Evolutionary conservation across 192 early-diverging fungal species (phyloP).

Genomic region (Backusella mclennaniae): DNA sequence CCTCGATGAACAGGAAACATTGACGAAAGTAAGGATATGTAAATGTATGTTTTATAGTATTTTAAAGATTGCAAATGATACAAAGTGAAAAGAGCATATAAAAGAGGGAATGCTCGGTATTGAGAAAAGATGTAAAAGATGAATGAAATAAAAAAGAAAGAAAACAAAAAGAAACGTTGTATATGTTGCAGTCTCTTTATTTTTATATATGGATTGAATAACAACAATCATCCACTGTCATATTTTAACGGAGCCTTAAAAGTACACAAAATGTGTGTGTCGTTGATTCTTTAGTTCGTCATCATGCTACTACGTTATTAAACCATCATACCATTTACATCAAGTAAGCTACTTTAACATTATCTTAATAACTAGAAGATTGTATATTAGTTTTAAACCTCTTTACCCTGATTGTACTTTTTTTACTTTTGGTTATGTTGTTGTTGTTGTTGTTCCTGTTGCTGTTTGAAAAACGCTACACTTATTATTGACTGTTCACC

Average conservation of each 20-base stretch:
- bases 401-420: background rate
- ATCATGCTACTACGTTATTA: background rate
- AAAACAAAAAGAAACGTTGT: background rate
- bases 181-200: background rate
- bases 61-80: background rate
- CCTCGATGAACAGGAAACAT: background rate
- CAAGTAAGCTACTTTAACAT: background rate
- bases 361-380: background rate
- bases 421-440: background rate
- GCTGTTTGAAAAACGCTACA: background rate
- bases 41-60: background rate
- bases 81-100: background rate
- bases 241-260: constrained; percentile 8
- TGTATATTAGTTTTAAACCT: background rate
- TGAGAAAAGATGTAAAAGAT: background rate
- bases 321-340: background rate
- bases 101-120: background rate
- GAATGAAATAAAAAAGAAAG: background rate
- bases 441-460: background rate
- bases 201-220: background rate
- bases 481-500: background rate
- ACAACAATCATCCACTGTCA: background rate
- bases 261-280: background rate
- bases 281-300: background rate
- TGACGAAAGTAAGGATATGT: background rate